phyloP scores from a whole-genome alignment of 2,329 filamentous ascomycete species.

The Blastomyces gilchristii region DNA sequence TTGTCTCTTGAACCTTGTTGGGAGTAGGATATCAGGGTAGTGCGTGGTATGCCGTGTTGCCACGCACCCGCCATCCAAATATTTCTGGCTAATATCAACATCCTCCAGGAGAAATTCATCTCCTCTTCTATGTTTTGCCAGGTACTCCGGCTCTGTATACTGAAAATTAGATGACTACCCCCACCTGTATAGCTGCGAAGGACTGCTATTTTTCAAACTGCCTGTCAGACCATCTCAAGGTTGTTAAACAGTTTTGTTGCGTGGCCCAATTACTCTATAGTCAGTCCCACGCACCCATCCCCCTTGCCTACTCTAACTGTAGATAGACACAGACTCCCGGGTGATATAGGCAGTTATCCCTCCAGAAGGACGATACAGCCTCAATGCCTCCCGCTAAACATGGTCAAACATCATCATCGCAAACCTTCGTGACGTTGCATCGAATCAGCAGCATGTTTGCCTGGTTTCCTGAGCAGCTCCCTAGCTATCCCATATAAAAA shows the following conservation, averaged over 20 bases:
- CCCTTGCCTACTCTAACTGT: background rate
- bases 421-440: background rate
- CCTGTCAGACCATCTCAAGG: background rate
- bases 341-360: background rate
- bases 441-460: background rate
- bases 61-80: background rate
- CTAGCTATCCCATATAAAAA: background rate
- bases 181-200: background rate
- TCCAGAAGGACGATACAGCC: background rate
- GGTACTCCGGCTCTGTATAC: background rate
- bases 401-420: background rate
- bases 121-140: background rate
- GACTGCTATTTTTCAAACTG: background rate
- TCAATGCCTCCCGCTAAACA: background rate
- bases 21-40: background rate
- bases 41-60: background rate
- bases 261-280: background rate
- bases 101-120: background rate
- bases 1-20: background rate
- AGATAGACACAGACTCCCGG: background rate
- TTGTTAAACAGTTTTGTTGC: background rate
- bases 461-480: background rate
- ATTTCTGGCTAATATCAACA: background rate
- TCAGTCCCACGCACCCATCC: background rate
- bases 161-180: background rate